Base-by-base conservation (phyloP, 1,139 yeast genomes). In the Taphrina deformans region DNA sequence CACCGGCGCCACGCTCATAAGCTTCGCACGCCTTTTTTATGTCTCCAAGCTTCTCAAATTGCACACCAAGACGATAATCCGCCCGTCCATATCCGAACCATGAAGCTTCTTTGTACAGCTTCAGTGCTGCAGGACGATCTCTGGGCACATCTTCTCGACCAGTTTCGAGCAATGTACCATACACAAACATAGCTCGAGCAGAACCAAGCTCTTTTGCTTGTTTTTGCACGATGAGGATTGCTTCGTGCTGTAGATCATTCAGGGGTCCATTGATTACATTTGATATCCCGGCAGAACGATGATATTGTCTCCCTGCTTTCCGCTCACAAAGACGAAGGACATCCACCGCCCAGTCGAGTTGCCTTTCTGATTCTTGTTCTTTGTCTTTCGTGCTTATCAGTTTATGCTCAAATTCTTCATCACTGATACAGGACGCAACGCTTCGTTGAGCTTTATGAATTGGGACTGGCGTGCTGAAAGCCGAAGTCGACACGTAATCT, bases 1-100 rank as follows among this genome's bases (percentile, higher is more conserved):
- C 68, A 40, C 71, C 70, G 18, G 74, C 74, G 10, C 78, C 78
- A 18, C 72, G 73, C 65, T 73, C 74, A 64, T 72, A 75, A 56
- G 75, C 74, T 9, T 72, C 70, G 18, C 73, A 65, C 0, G 77
- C 77, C 14, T 70, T 67, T 26, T 52, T 64, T 38, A 65, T 51
- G 61, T 75, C 76, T 16, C 75, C 74, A n/a, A 72, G 70, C 14
- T 69, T 65, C 58, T 75, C 78, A 46, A 74, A 75, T 38, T 66
- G 62, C 48, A 45, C 33, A 2, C 65, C 65, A 10, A 62, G 55
- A n/a, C 65, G 61, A 18, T 55, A 62, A 12, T 55, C 62, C 16
- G 65, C 65, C 16, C 65, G 56, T 6, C 55, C 55, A 41, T 26
- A 55, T 1, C 62, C 62, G 4, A 21, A 52, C 33, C 27, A 24